Evolutionary conservation across 2,329 filamentous ascomycete species (phyloP).

Genomic region (Cercospora sojina): DNA sequence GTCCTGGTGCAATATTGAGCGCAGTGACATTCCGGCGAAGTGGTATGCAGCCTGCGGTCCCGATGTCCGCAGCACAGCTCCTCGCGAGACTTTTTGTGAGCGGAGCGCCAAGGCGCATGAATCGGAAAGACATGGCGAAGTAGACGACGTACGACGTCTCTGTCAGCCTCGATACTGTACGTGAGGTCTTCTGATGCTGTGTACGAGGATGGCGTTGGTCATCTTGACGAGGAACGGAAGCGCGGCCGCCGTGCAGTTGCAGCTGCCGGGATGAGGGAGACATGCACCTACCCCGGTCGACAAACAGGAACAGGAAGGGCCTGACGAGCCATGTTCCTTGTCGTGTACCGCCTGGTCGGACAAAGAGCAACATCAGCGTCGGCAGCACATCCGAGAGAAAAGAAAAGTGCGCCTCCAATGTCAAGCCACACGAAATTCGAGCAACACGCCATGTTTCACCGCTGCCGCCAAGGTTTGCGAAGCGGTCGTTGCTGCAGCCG

Average conservation of each 20-base stretch:
- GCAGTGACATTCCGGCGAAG: neutral
- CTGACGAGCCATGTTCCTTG: neutral
- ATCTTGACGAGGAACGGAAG: neutral
- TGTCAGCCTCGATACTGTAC: neutral
- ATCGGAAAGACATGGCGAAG: neutral
- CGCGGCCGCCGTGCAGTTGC: neutral
- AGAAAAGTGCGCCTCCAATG: neutral
- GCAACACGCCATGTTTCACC: conserved; percentile 3
- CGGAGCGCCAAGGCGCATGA: neutral
- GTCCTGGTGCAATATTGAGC: neutral
- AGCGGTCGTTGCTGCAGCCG: neutral
- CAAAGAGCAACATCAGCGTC: neutral
- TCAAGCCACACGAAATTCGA: neutral
- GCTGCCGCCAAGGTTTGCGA: neutral
- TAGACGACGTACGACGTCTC: neutral
- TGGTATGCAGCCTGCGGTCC: neutral
- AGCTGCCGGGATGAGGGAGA: neutral
- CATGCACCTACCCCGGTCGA: neutral
- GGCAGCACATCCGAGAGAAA: neutral
- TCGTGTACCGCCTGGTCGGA: neutral
- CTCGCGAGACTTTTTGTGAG: neutral
- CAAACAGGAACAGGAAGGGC: neutral
- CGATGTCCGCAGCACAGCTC: neutral
- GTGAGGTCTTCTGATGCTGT: neutral
- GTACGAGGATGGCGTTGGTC: neutral